Conservation (phyloP, 163 green algal genomes). For the Scenedesmus sp. region DNA sequence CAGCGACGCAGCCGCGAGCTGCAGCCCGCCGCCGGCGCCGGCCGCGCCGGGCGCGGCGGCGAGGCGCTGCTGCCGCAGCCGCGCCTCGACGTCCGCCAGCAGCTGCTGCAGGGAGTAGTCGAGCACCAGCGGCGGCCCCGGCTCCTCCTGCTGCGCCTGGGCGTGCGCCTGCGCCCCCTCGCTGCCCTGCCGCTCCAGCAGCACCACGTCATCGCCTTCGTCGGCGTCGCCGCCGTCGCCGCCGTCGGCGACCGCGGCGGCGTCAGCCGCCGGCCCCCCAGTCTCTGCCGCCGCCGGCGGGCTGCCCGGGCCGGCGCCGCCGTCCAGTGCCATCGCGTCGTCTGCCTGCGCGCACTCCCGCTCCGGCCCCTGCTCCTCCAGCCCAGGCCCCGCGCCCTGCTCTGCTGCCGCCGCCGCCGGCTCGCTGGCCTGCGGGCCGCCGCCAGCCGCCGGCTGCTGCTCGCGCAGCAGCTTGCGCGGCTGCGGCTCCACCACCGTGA, state of each 20-base stretch:
- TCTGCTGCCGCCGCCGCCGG: no score
- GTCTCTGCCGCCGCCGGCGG: no score
- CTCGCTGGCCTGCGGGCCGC: no score
- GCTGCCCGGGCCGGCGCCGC: no score
- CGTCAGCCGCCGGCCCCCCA: no score
- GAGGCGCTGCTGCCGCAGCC: constrained; percentile 16
- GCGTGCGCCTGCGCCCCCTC: neutral
- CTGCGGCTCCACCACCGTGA: no score
- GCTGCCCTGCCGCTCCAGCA: neutral
- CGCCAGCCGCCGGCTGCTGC: no score
- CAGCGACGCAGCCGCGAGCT: constrained; percentile 22
- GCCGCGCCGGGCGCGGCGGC: constrained; percentile 18
- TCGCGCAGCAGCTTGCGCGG: neutral
- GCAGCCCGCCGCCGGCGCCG: neutral
- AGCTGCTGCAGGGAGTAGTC: constrained; percentile 33
- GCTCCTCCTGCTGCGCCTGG: neutral
- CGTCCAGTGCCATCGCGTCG: no score
- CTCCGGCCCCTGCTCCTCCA: no score
- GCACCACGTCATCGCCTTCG: neutral
- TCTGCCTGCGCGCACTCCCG: no score
- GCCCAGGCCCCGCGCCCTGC: no score
- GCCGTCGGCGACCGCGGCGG: neutral
- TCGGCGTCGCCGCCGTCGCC: neutral
- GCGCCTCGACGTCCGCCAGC: constrained; percentile 25
- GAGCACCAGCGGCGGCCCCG: neutral